phyloP scores from a whole-genome alignment of 305 asterid species.

The Fraxinus velutina region DNA sequence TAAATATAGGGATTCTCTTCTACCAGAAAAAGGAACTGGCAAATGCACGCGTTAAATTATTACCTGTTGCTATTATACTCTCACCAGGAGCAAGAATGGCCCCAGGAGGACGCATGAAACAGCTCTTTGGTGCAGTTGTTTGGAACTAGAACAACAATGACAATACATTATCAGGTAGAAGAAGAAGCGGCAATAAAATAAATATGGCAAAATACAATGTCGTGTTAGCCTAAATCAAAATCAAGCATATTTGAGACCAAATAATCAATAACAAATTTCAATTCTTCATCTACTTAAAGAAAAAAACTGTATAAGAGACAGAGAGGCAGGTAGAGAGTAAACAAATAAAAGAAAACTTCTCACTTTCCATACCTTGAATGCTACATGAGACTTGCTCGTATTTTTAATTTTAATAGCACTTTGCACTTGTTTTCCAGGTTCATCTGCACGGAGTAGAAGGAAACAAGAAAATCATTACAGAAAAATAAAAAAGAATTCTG shows the following conservation, averaged over 20 bases:
- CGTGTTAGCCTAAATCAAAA: conserved; percentile 14
- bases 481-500: conserved; percentile 4
- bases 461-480: conserved; percentile 3
- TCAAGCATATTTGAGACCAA: conserved; percentile 2
- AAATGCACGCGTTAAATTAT: conserved; percentile 17
- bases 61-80: conserved; percentile 83
- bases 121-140: conserved; percentile 94
- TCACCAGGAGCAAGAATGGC: conserved; percentile 93
- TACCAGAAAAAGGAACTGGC: not conserved
- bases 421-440: conserved; percentile 84
- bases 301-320: not conserved
- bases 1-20: conserved; percentile 7
- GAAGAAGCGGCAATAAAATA: conserved; percentile 5
- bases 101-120: conserved; percentile 99
- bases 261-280: conserved; percentile 5
- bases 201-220: conserved; percentile 4
- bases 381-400: conserved; percentile 86
- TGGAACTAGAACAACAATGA: conserved; percentile 57
- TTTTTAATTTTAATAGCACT: conserved; percentile 85
- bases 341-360: not conserved
- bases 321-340: conserved; percentile 8
- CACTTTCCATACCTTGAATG: conserved; percentile 65
- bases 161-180: conserved; percentile 21
- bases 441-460: conserved; percentile 49
- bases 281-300: conserved; percentile 2